Base-by-base conservation (phyloP, 352 stramenopile genomes). In the Aphanomyces cochlioides region DNA sequence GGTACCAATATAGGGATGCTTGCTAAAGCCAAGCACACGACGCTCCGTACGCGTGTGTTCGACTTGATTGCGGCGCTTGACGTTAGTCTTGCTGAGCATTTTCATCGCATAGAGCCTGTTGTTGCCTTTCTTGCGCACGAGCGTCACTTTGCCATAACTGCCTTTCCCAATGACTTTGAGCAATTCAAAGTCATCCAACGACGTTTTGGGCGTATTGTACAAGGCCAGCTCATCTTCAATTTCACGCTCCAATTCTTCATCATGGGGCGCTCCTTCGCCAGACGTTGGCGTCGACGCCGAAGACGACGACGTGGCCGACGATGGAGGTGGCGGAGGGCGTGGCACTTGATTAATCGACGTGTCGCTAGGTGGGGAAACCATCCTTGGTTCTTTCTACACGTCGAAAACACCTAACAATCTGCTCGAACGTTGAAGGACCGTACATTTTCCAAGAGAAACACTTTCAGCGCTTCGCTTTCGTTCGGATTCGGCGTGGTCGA, bases 131-230 rank as follows among this genome's bases (percentile, higher is more conserved):
- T 90, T 90, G 56, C 87, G 83, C 74, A 94, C 87, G 63, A 94
- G 83, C 74, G 85, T 95, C 47, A 97, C 90, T 74, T 96, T 97
- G 73, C 90, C 90, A 61, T 96, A 97, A 36, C 87, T 94, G 21
- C 90, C 90, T 73, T 97, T 96, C 67, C 90, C 90, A 63, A 97
- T 95, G 60, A 95, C 89, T 68, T 95, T 96, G 59, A 97, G 80
- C 76, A 96, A 77, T 78, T 96, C 90, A 81, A 97, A 97, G 77
- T 97, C 90, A 63, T 95, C 90, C 53, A 96, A 73, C 12, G 77
- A 83, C n/a, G 90, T 92, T 83, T 96, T 96, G 56, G 85, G 85
- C 66, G 85, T 93, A 75, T 93, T 89, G 84, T 93, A 93, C 41
- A 93, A 75, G 72, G 82, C 47, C 43, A 69, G 37, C 45, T 63